Evolutionary conservation across 1,284 basidiomycete species (phyloP).

Genomic region (Cutaneotrichosporon spelunceum): DNA sequence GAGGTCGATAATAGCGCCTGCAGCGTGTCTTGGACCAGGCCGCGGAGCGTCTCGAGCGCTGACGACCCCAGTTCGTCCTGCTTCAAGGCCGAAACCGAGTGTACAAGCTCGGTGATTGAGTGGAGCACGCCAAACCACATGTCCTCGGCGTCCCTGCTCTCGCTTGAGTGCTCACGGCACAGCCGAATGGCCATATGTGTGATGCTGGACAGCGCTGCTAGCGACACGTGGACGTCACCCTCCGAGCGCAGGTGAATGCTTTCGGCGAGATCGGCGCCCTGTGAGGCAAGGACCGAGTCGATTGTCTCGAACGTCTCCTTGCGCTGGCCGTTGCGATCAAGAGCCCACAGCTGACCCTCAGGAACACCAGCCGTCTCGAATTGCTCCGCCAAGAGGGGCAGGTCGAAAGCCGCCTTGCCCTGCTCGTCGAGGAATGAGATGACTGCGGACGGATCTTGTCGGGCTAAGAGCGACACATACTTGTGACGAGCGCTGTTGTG

Average conservation of each 20-base stretch:
- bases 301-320: conserved; percentile 66
- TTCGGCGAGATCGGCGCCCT: conserved; percentile 59
- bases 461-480: conserved; percentile 72
- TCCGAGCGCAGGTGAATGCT: conserved; percentile 49
- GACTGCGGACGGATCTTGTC: conserved; percentile 64
- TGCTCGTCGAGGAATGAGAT: conserved; percentile 66
- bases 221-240: conserved; percentile 48
- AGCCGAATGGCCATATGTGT: conserved; percentile 59
- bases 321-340: conserved; percentile 65
- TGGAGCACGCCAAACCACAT: conserved; percentile 85
- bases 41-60: conserved; percentile 59
- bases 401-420: conserved; percentile 60
- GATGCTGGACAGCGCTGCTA: conserved; percentile 39
- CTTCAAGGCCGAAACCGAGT: conserved; percentile 58
- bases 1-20: conserved; percentile 76
- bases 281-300: conserved; percentile 60
- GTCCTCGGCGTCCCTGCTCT: conserved; percentile 65
- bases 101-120: conserved; percentile 74
- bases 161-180: conserved; percentile 64
- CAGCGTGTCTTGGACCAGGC: conserved; percentile 81
- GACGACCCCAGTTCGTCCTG: conserved; percentile 22
- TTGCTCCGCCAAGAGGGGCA: conserved; percentile 59
- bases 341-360: conserved; percentile 79
- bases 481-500: conserved; percentile 56
- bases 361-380: conserved; percentile 67